Conservation (phyloP, 352 stramenopile species). For the Thalassiosira livingstoniorum region DNA sequence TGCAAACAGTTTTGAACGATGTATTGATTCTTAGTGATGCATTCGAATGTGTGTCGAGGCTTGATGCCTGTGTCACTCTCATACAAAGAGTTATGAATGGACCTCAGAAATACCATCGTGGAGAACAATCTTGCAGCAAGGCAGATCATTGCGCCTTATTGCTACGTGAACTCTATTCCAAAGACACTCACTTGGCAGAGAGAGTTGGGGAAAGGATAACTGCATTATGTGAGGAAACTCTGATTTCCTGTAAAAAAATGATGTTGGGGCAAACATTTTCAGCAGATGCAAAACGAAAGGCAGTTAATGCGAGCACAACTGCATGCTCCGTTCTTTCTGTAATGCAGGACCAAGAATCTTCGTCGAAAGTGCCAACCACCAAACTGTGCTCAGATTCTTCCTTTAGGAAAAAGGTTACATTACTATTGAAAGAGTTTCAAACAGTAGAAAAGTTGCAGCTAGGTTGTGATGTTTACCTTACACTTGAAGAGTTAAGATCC, state of each 20-base stretch:
- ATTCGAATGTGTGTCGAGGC: conserved; percentile 74
- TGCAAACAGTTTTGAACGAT: conserved; percentile 65
- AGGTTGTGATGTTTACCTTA: conserved; percentile 60
- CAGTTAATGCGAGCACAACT: conserved; percentile 36
- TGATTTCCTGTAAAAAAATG: conserved; percentile 62
- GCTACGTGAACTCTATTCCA: conserved; percentile 58
- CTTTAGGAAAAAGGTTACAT: background rate
- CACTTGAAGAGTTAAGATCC: conserved; percentile 47
- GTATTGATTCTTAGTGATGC: conserved; percentile 77
- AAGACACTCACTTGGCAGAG: conserved; percentile 59
- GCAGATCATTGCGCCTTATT: conserved; percentile 54
- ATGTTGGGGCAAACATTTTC: conserved; percentile 33
- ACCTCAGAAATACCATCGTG: conserved; percentile 14
- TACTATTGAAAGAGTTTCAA: conserved; percentile 59
- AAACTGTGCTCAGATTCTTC: background rate
- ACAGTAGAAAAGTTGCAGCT: conserved; percentile 58
- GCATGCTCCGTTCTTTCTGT: conserved; percentile 61
- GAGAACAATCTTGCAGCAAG: conserved; percentile 16
- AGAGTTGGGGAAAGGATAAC: conserved; percentile 57
- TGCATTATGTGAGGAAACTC: conserved; percentile 62
- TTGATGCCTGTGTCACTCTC: conserved; percentile 69
- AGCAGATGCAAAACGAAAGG: conserved; percentile 44
- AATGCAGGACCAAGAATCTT: conserved; percentile 40
- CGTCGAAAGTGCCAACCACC: background rate
- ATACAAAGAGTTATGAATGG: conserved; percentile 66